Evolutionary conservation across 345 rosid genomes (phyloP), one percentile per base, ranked within the genome.

Genomic region (Litchi chinensis): DNA sequence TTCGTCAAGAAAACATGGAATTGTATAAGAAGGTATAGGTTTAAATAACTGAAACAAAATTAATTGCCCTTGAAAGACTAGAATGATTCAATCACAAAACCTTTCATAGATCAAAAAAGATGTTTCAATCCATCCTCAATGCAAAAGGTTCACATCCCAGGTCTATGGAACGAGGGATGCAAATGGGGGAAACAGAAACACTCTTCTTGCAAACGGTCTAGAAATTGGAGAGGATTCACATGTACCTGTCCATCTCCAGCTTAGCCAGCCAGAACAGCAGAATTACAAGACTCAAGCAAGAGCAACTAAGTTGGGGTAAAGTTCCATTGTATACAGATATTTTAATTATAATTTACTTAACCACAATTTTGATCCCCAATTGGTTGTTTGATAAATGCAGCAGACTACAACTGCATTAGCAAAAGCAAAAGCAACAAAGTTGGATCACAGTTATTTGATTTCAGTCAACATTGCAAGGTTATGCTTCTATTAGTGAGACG

Each of bases 211-310:
- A 77, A 86, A 86, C 85, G 85, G 89, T 81, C 87, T 77, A 71
- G 81, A 74, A 74, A 76, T 74, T 63, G 88, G 65, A 69, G 95
- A 90, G 67, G 94, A 91, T 77, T 85, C 88, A 8, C 83, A 82
- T 75, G 82, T 73, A 71, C 93, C 92, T 75, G 89, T 82, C 68
- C 82, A 76, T 71, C 95, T 93, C 85, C 97, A 87, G 78, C 90
- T 90, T 76, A 89, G 91, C 82, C 91, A 86, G 86, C 92, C 94
- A 70, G 85, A 79, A 68, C 89, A 88, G 74, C 82, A 85, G 77
- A 86, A 79, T 74, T 76, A 82, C 10, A 84, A 88, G 72, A 79
- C 85, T 56, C 87, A 87, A 40, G 26, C 85, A 13, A 86, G 82
- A 73, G 84, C 90, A 67, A 87, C 88, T 80, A 89, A 91, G 50